Evolutionary conservation across 768 basidiomycete genomes (phyloP).

Genomic region (Trametes cingulata): DNA sequence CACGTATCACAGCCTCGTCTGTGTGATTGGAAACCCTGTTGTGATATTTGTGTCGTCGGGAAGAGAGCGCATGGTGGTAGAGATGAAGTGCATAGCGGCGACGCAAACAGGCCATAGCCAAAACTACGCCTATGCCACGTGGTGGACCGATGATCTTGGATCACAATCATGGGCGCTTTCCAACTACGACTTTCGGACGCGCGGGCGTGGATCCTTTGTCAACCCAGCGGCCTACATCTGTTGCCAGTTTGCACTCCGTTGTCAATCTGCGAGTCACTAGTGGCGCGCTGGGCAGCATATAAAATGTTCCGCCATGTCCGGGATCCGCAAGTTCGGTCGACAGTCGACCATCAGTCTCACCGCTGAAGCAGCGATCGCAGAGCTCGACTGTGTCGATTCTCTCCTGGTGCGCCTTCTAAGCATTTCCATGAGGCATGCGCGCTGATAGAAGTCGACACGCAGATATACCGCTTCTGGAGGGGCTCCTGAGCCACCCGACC

Average conservation of each 20-base stretch:
- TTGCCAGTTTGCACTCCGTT: neutral
- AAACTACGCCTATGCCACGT: conserved; percentile 10
- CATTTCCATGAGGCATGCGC: too few species aligned
- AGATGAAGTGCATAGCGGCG: neutral
- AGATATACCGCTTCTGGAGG: neutral
- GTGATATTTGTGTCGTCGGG: neutral
- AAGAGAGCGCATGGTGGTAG: neutral
- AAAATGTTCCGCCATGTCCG: neutral
- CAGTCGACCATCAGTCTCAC: neutral
- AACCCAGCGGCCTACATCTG: conserved; percentile 6
- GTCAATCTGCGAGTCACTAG: neutral
- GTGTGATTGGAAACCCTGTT: too few species aligned
- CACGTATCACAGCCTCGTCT: too few species aligned
- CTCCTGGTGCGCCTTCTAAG: neutral
- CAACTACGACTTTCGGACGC: neutral
- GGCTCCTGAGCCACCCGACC: neutral
- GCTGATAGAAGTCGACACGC: too few species aligned
- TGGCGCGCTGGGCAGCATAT: conserved; percentile 1
- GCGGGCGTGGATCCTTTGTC: conserved; percentile 6
- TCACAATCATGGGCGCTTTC: neutral
- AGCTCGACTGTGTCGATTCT: neutral
- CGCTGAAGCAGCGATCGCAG: neutral
- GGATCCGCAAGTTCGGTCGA: neutral
- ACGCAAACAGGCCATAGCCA: neutral
- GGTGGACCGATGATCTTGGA: neutral